These are phyloP conservation scores for Tirmania nivea DNA, from an alignment of 495 filamentous ascomycete species.

Conservation along the genomic window DNA sequence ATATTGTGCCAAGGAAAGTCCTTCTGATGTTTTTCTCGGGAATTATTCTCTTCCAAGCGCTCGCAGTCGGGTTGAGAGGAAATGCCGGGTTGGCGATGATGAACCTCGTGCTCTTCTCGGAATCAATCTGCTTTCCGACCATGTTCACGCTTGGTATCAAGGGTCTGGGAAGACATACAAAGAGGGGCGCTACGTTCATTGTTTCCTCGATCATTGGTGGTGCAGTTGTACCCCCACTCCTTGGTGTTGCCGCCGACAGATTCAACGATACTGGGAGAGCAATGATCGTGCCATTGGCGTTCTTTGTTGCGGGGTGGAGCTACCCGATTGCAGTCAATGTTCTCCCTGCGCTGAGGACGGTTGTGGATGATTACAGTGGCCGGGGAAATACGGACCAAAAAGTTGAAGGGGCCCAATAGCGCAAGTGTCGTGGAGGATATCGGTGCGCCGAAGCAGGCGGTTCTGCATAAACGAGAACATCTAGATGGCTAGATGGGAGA, in stretches of 20 bases:
- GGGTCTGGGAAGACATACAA: slow-evolving; percentile 37
- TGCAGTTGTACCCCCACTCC: slow-evolving; percentile 29
- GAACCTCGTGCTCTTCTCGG: slow-evolving; percentile 37
- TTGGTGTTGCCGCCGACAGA: slow-evolving; percentile 29
- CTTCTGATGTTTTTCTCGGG: slow-evolving; percentile 24
- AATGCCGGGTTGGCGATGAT: slow-evolving; percentile 33
- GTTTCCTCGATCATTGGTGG: slow-evolving; percentile 37
- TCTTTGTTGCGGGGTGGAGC: slow-evolving; percentile 35
- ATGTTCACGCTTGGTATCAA: slow-evolving; percentile 40
- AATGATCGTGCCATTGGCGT: slow-evolving; percentile 36
- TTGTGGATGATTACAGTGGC: slow-evolving; percentile 23
- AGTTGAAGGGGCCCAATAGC: too few relatives aligned
- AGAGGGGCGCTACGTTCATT: slow-evolving; percentile 35
- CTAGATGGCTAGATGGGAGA: too few relatives aligned
- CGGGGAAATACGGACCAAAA: background rate
- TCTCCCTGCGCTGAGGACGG: slow-evolving; percentile 25
- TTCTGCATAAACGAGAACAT: too few relatives aligned
- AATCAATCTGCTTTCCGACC: slow-evolving; percentile 40
- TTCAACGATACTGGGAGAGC: slow-evolving; percentile 28
- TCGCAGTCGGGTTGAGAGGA: slow-evolving; percentile 18
- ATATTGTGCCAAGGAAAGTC: slow-evolving; percentile 29
- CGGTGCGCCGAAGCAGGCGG: too few relatives aligned
- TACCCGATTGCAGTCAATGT: slow-evolving; percentile 38
- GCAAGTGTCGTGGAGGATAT: too few relatives aligned
- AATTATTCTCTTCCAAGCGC: slow-evolving; percentile 20